Conservation (phyloP, 2,329 filamentous ascomycete genomes). For the Salinomyces thailandicus region DNA sequence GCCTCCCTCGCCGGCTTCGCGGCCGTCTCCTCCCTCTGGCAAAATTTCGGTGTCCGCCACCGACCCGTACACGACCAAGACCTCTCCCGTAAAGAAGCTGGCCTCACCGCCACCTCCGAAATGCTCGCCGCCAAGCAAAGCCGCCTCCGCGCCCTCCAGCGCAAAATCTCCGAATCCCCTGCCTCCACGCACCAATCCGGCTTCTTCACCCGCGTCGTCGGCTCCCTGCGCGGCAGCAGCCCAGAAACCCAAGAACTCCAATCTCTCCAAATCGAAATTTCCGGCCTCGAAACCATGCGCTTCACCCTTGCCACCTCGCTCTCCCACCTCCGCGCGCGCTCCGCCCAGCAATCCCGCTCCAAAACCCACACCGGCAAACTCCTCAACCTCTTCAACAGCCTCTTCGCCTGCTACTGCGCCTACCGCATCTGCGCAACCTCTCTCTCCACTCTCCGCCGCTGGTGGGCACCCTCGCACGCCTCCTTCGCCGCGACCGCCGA, state of each 20-base stretch:
- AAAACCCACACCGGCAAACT: constrained; percentile 57
- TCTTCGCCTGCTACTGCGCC: constrained; percentile 72
- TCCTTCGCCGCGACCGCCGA: constrained; percentile 57
- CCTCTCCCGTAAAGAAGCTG: constrained; percentile 65
- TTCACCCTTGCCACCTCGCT: constrained; percentile 57
- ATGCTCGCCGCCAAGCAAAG: constrained; percentile 68
- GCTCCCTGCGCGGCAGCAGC: constrained; percentile 57
- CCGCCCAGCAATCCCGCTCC: constrained; percentile 54
- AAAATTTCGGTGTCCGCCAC: constrained; percentile 60
- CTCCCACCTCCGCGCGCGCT: constrained; percentile 50
- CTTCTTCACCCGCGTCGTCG: constrained; percentile 64
- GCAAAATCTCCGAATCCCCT: constrained; percentile 43
- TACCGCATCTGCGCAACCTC: constrained; percentile 69
- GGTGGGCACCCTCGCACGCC: constrained; percentile 29
- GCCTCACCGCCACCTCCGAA: constrained; percentile 66
- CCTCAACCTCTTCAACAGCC: constrained; percentile 52
- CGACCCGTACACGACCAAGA: constrained; percentile 56
- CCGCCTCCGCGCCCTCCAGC: constrained; percentile 58
- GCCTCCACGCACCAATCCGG: constrained; percentile 33
- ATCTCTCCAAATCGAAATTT: constrained; percentile 60
- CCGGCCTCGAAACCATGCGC: constrained; percentile 71
- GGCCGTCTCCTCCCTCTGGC: constrained; percentile 79
- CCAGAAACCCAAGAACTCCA: constrained; percentile 43
- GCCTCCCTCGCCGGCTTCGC: constrained; percentile 81
- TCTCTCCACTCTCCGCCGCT: constrained; percentile 55